Conservation (phyloP, 495 filamentous ascomycete genomes). For the Venustampulla echinocandica region DNA sequence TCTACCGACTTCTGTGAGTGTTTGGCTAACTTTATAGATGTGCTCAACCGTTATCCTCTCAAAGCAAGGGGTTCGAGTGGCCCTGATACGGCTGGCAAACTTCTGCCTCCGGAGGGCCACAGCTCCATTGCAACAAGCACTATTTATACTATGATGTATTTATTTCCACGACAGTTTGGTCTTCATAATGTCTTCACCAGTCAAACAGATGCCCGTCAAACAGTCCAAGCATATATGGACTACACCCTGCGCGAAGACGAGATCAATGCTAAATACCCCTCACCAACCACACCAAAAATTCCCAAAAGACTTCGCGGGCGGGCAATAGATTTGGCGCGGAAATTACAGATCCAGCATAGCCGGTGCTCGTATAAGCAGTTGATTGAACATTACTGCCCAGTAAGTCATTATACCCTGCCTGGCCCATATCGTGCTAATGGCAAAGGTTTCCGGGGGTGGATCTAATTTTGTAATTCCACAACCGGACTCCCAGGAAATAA, state of each 20-base stretch:
- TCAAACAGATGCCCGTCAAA: constrained; percentile 51
- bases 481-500: neutral
- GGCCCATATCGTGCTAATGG: neutral
- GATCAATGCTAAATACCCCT: constrained; percentile 36
- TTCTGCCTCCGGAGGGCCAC: no score
- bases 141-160: constrained; percentile 75
- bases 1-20: constrained; percentile 4
- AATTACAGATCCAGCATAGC: constrained; percentile 59
- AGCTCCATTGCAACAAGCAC: no score
- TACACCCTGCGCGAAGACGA: constrained; percentile 79
- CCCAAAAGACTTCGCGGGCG: constrained; percentile 71
- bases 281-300: constrained; percentile 30
- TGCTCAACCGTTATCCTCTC: constrained; percentile 67
- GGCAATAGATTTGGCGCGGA: constrained; percentile 48
- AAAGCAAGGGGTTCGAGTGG: no score
- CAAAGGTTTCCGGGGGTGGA: neutral
- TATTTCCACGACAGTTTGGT: constrained; percentile 86
- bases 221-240: constrained; percentile 64
- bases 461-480: neutral
- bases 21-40: constrained; percentile 48
- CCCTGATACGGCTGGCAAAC: no score
- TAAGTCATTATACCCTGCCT: neutral
- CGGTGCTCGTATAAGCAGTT: constrained; percentile 71
- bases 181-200: constrained; percentile 88
- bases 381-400: constrained; percentile 73